phyloP scores from a whole-genome alignment of 257 asterid species.

The Hygrophila difformis region DNA sequence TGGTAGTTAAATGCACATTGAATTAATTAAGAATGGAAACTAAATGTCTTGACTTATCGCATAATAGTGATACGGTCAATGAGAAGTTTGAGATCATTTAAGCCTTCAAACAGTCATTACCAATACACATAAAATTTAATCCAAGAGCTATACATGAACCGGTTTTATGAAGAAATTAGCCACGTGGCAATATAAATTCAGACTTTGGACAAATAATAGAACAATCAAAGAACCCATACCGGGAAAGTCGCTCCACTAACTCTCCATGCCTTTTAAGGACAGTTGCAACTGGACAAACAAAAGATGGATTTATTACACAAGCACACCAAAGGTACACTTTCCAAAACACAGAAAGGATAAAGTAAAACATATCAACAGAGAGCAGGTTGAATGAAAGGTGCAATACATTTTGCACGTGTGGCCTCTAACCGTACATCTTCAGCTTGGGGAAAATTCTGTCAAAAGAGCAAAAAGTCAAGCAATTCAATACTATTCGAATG shows the following conservation, averaged over 20 bases:
- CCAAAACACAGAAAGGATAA: conserved; percentile 9
- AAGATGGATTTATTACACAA: conserved; percentile 3
- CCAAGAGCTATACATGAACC: background rate
- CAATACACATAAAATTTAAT: background rate
- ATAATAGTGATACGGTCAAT: too few relatives aligned
- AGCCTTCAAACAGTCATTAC: background rate
- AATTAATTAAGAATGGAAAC: background rate
- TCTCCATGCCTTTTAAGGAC: conserved; percentile 86
- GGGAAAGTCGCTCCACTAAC: conserved; percentile 78
- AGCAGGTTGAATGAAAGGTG: too few relatives aligned
- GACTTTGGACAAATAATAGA: background rate
- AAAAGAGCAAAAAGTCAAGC: conserved; percentile 8
- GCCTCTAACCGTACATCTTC: conserved; percentile 53
- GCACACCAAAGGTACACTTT: background rate
- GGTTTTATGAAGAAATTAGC: background rate
- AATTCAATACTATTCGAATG: too few relatives aligned
- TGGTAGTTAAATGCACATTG: too few relatives aligned
- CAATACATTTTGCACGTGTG: conserved; percentile 63
- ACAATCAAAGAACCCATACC: conserved; percentile 30
- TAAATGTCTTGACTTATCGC: background rate
- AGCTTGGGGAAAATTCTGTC: conserved; percentile 43
- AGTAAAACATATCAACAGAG: too few relatives aligned
- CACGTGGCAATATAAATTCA: background rate
- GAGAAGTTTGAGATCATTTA: too few relatives aligned
- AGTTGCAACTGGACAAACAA: conserved; percentile 57